These are phyloP conservation scores for Aspergillus sp. DNA, from an alignment of 2,329 filamentous ascomycete genomes.

Conservation along the genomic window DNA sequence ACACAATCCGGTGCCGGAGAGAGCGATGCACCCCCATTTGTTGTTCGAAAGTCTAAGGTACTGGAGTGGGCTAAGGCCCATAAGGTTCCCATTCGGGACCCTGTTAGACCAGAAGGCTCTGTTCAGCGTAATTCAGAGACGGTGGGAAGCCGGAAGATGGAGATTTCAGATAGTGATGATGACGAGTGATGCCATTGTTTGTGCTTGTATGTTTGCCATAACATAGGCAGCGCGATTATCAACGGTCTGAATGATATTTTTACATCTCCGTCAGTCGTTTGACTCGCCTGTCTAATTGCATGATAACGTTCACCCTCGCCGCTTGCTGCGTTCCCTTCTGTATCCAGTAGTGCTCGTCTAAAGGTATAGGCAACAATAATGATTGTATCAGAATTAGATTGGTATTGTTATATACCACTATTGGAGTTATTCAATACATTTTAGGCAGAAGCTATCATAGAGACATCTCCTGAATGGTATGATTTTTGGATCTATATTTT, in stretches of 20 bases:
- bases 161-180: constrained; percentile 22
- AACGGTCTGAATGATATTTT: not conserved
- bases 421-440: constrained; percentile 20
- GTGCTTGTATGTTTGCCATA: not conserved
- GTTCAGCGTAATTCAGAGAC: constrained; percentile 69
- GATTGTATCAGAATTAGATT: not conserved
- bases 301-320: too few species aligned
- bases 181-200: constrained; percentile 16
- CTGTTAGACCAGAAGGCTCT: constrained; percentile 75
- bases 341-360: not conserved
- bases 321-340: not conserved
- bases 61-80: constrained; percentile 66
- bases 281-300: not conserved
- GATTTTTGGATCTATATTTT: constrained; percentile 18
- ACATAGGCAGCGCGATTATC: not conserved
- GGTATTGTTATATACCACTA: not conserved
- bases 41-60: constrained; percentile 60
- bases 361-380: not conserved
- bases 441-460: constrained; percentile 15
- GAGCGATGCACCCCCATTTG: constrained; percentile 29
- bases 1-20: constrained; percentile 23
- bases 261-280: not conserved
- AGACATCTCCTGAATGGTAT: constrained; percentile 1
- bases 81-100: constrained; percentile 61
- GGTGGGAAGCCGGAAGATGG: constrained; percentile 31